Conservation (phyloP, 805 yeast genomes). For the Nakazawaea populi region DNA sequence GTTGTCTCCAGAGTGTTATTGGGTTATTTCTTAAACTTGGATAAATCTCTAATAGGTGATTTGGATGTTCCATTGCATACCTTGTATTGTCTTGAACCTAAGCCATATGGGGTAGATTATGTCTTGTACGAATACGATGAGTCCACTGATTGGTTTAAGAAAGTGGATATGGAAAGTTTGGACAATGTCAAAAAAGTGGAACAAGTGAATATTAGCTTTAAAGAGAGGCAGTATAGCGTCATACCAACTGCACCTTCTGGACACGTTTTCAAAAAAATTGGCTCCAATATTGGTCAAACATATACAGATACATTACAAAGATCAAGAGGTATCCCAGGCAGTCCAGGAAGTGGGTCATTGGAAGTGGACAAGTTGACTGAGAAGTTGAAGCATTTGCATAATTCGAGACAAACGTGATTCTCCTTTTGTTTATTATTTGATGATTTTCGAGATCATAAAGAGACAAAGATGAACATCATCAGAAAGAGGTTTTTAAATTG, state of each 20-base stretch:
- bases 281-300: neutral
- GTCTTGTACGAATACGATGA: conserved; percentile 84
- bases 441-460: too few species aligned
- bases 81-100: conserved; percentile 82
- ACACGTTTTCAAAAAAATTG: conserved; percentile 7
- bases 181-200: conserved; percentile 55
- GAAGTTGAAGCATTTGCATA: conserved; percentile 8
- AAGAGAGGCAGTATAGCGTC: conserved; percentile 65
- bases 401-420: neutral
- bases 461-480: too few species aligned
- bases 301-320: conserved; percentile 4
- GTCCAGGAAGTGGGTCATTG: neutral
- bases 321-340: neutral
- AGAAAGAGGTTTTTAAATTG: too few species aligned
- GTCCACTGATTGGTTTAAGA: conserved; percentile 64
- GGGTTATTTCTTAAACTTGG: conserved; percentile 84
- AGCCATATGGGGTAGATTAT: conserved; percentile 96
- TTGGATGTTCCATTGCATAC: conserved; percentile 92
- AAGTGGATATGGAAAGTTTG: conserved; percentile 40
- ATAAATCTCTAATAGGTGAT: conserved; percentile 75
- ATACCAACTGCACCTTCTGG: conserved; percentile 66
- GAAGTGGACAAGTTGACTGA: conserved; percentile 10
- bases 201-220: conserved; percentile 65
- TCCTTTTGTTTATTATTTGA: too few species aligned
- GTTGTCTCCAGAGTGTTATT: conserved; percentile 84